Percentiles rank a stretch among this genome's conserved stretches.
phyloP scores from a whole-genome alignment of 1,139 yeast species.

The Candida frijolesensis region DNA sequence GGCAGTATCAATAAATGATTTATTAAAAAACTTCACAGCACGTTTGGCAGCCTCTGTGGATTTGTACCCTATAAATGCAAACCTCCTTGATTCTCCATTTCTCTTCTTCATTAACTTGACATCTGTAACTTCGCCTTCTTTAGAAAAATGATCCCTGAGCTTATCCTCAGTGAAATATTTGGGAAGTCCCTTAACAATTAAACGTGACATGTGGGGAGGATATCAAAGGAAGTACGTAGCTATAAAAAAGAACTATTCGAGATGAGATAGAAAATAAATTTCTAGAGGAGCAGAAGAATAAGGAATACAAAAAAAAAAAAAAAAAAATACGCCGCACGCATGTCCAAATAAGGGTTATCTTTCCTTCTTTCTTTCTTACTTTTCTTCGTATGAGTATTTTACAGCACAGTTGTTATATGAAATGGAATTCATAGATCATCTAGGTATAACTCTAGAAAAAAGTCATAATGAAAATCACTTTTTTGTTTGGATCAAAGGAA shows the following conservation, averaged over 20 bases:
- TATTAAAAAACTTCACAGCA: constrained; percentile 77
- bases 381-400: constrained; percentile 1
- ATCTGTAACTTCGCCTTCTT: constrained; percentile 76
- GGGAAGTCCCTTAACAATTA: constrained; percentile 94
- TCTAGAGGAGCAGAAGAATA: background rate
- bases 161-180: constrained; percentile 76
- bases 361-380: background rate
- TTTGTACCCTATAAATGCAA: constrained; percentile 90
- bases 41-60: constrained; percentile 70
- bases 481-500: constrained; percentile 21
- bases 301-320: constrained; percentile 3
- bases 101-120: constrained; percentile 79
- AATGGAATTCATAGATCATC: constrained; percentile 24
- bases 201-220: constrained; percentile 67
- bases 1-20: constrained; percentile 81
- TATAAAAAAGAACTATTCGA: background rate
- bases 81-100: constrained; percentile 86
- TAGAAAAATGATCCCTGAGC: constrained; percentile 66
- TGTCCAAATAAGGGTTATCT: background rate
- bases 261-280: constrained; percentile 6
- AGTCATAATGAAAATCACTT: constrained; percentile 16
- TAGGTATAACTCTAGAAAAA: constrained; percentile 21
- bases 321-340: constrained; percentile 4
- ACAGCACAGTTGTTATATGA: background rate
- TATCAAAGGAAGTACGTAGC: background rate